Evolutionary conservation across 345 rosid genomes (phyloP), one percentile per base, ranked within the genome.

Genomic region (Sisymbrium altissimum): DNA sequence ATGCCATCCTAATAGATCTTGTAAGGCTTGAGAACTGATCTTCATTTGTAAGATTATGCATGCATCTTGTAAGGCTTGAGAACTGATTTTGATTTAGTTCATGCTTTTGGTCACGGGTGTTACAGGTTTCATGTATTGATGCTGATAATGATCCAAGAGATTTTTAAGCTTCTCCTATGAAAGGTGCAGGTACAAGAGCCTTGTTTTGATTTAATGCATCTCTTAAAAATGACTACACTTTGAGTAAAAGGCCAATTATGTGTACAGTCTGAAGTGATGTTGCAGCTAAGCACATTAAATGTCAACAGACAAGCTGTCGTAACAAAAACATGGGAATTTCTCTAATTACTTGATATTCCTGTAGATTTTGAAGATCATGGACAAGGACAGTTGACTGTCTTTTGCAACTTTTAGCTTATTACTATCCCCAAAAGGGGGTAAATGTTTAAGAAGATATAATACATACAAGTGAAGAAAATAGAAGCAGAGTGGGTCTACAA

Each of bases 101-200:
- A 29, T 17, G 53, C 5, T 27, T 74, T 17, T 52, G 33, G 35
- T 74, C 41, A 27, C 45, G 46, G 7, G 18, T 46, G 44, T 61
- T 73, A 67, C 79, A 91, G 97, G 90, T 89, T 19, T 86, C 90
- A 1, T 80, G 85, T 75, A 54, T 88, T 17, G 58, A 50, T 63
- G 81, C 90, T 13, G 86, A 79, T 41, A 72, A 84, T 53, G 75
- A 74, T 4, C 90, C 90, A 82, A 71, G 90, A 91, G 79, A 78
- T 89, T 25, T 93, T 27, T 2, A 27, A 27, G 3, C 29, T 27
- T 27, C 29, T 27, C 29, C 29, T 27, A 27, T 2, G 4, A 27
- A 27, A 23, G 72, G 89, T 95, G 36, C 87, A n/a, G n/a, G n/a
- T n/a, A n/a, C n/a, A n/a, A n/a, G n/a, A n/a, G n/a, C n/a, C n/a